Base-by-base conservation (phyloP, 148 eudicot species). In the Spergularia marina region DNA sequence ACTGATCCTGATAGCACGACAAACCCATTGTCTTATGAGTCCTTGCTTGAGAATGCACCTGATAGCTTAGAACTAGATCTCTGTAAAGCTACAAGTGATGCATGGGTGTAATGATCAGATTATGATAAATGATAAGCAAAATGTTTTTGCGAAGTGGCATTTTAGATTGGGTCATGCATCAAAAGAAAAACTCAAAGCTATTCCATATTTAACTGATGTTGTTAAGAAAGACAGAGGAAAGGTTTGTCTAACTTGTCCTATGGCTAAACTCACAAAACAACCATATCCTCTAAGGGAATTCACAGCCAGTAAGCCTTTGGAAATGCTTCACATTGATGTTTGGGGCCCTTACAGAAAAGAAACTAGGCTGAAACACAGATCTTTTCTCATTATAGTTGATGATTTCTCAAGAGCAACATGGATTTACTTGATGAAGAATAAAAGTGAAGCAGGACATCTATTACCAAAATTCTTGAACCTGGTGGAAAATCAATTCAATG, bases 91-190 rank as follows among this genome's bases (percentile, higher is more conserved):
- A 4, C 0, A 11, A 5, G 1, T 1, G 0, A 2, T 25, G n/a
- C n/a, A n/a, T n/a, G 1, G 0, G 0, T 12, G 6, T 10, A 8
- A 2, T 6, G 11, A 7, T 3, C 3, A 17, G 6, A 7, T 1
- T 68, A 16, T 10, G 0, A 20, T 3, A 21, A 11, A 11, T 1
- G 1, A 56, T 44, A 44, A 44, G 49, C 49, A 44, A 0, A 10
- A 44, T 44, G 49, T 44, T 44, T 44, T 44, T 44, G 49, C 12
- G 0, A 0, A 36, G 11, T 72, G 64, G 65, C 74, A 72, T 3
- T 11, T 36, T 0, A 72, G 64, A 10, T 6, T 72, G 3, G 65
- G 65, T 0, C 74, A 72, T 57, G 64, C 74, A 0, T 52, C 74
- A 0, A 4, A 36, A 2, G 18, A 36, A 0, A 56, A 40, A 30